Evolutionary conservation across 2,329 filamentous ascomycete species (phyloP), one percentile per base, ranked within the genome.

Genomic region (Trichoderma guizhouense): DNA sequence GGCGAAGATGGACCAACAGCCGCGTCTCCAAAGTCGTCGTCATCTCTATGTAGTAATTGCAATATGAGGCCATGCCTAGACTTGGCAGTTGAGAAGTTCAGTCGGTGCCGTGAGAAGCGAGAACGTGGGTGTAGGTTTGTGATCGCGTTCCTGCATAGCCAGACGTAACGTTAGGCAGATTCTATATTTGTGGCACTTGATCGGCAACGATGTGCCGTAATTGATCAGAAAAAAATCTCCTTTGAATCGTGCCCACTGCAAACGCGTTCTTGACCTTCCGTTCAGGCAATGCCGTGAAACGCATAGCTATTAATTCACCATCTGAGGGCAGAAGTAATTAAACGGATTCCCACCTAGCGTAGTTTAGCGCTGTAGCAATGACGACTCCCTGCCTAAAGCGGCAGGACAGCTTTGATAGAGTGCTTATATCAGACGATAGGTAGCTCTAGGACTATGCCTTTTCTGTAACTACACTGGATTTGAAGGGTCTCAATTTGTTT

Each of bases 361-460:
- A 28, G 36, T 18, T 60, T 68, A 68, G 55, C 36, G 34, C 5
- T 24, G 21, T 14, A 9, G 15, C n/a, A 14, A 24, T 18, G 65
- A 11, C 39, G 30, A 26, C 21, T 12, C 11, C 8, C 14, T 60
- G 53, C 65, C 55, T 12, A 47, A 39, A 32, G 24, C 28, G 65
- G 65, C 65, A 68, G 65, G 65, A 68, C 53, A 47, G 26, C 18
- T 21, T 26, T 26, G 60, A 60, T 68, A 60, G 26, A 60, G 53
- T 68, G 65, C 65, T 68, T 68, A 68, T 68, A 68, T 68, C 65
- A 68, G 65, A 58, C 26, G 8, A 26, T 43, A 60, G 63, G 43
- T 53, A 51, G 63, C 63, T 53, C 14, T 24, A 55, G 24, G 21
- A n/a, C 34, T 68, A 58, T 18, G 28, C 65, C 53, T 21, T 15